Evolutionary conservation across 2,329 filamentous ascomycete species (phyloP).

Genomic region (Claviceps humidiphila): DNA sequence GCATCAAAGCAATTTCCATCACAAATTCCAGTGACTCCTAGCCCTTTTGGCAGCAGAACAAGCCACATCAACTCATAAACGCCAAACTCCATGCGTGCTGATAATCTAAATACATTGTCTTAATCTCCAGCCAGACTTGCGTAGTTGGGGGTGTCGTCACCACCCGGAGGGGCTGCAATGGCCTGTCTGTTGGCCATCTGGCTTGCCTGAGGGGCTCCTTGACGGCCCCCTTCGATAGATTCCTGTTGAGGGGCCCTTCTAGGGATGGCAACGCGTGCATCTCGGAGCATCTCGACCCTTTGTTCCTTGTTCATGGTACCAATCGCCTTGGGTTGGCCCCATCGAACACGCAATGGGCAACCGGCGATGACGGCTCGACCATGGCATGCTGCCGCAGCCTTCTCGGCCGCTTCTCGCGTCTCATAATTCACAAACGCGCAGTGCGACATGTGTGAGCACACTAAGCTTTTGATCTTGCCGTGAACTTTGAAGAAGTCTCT

Average conservation of each 20-base stretch:
- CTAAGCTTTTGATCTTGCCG: conserved; percentile 80
- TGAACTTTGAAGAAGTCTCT: conserved; percentile 81
- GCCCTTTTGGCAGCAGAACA: neutral
- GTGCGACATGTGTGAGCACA: conserved; percentile 94
- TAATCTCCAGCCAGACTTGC: conserved; percentile 74
- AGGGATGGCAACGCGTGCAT: conserved; percentile 38
- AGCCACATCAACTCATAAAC: conserved; percentile 10
- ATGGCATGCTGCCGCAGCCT: conserved; percentile 70
- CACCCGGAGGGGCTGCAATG: conserved; percentile 68
- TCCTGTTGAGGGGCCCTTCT: conserved; percentile 12
- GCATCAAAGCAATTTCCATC: neutral
- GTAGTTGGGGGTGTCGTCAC: conserved; percentile 61
- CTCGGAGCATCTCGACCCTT: conserved; percentile 64
- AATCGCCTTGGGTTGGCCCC: conserved; percentile 84
- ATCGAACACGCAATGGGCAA: conserved; percentile 78
- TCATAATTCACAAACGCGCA: conserved; percentile 95
- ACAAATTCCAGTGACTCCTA: conserved; percentile 2
- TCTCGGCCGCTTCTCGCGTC: conserved; percentile 71
- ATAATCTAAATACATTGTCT: conserved; percentile 13
- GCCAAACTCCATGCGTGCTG: conserved; percentile 15
- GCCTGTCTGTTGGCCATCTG: conserved; percentile 18
- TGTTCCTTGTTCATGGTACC: conserved; percentile 86
- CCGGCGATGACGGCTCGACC: conserved; percentile 83
- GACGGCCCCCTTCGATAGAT: conserved; percentile 23
- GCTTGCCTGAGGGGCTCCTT: conserved; percentile 20